A percentile compares a stretch with the other conserved stretches of the same genome.
phyloP scores from a whole-genome alignment of 495 filamentous ascomycete species.

The Extremus antarcticus region DNA sequence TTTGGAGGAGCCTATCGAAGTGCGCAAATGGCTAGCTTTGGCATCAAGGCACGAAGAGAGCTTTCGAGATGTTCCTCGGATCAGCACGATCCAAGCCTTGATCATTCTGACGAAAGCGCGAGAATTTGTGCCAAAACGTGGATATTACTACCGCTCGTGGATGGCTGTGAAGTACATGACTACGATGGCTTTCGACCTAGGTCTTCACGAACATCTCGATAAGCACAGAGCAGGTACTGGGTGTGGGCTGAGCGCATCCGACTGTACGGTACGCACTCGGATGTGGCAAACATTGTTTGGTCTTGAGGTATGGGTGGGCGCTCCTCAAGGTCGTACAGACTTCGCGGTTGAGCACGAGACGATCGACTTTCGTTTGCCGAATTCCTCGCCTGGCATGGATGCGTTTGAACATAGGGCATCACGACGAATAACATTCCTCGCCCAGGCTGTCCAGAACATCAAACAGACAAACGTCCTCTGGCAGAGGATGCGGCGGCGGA shows the following conservation, averaged over 20 bases:
- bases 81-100: slow-evolving; percentile 90
- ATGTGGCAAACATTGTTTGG: slow-evolving; percentile 87
- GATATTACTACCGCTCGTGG: slow-evolving; percentile 97
- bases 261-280: slow-evolving; percentile 47
- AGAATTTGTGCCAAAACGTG: slow-evolving; percentile 81
- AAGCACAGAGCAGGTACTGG: slow-evolving; percentile 54
- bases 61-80: slow-evolving; percentile 85
- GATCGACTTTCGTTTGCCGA: slow-evolving; percentile 62
- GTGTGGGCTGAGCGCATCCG: slow-evolving; percentile 7
- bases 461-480: slow-evolving; percentile 66
- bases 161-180: slow-evolving; percentile 89
- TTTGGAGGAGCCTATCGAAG: slow-evolving; percentile 70
- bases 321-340: slow-evolving; percentile 86
- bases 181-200: slow-evolving; percentile 86
- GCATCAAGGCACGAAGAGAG: slow-evolving; percentile 88
- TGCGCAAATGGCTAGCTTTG: slow-evolving; percentile 88
- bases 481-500: slow-evolving; percentile 60
- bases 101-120: slow-evolving; percentile 83
- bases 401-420: slow-evolving; percentile 66
- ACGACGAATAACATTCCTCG: slow-evolving; percentile 72
- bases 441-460: slow-evolving; percentile 65
- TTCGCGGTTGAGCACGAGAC: slow-evolving; percentile 63
- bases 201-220: slow-evolving; percentile 76
- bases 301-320: slow-evolving; percentile 87
- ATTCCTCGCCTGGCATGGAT: slow-evolving; percentile 55